Base-by-base conservation (phyloP, 805 yeast species). In the Ogataea trehalophila region DNA sequence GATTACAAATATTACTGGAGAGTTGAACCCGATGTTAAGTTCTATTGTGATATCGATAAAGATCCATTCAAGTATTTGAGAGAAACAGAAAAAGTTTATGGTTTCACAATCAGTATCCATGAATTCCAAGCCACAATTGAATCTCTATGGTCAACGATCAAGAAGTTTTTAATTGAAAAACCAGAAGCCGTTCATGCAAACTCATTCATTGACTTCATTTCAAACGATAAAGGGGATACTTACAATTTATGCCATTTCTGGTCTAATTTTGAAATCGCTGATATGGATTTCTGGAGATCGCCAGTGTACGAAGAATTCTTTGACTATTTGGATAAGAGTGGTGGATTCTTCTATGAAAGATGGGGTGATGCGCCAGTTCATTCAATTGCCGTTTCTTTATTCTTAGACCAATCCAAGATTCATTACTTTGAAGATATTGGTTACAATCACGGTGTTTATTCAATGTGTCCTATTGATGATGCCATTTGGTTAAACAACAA, bases 351-450 rank as follows among this genome's bases (percentile, higher is more conserved):
- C 63, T 85, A 86, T 61, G 94, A 88, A 68, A 74, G 96, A 55
- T 88, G 96, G 95, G 96, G 96, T 18, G 96, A 88, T 67, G 96
- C 95, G 0, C 95, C 95, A 4, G 79, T 87, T n/a, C 95, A 87
- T 67, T 79, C 95, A 0, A 74, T 87, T 43, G 95, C 87, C 5
- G 86, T 80, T 2, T 68, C 89, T 1, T 67, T 83, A 41, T 73
- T 85, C 58, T 64, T 83, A 43, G 74, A 79, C 51, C 72, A 73
- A 56, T 67, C 70, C 31, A 77, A 85, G 57, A 62, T 87, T 16
- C 87, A 84, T 63, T 85, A 77, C 69, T 85, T 87, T 58, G 83
- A 80, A 47, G 83, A 87, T 52, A 73, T 87, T 37, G 95, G 94
- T 9, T 87, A 87, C 63, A 75, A 74, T 55, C 94, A 87, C 65